These are phyloP conservation scores for Pyricularia grisea DNA, from an alignment of 2,329 filamentous ascomycete species.

Conservation along the genomic window DNA sequence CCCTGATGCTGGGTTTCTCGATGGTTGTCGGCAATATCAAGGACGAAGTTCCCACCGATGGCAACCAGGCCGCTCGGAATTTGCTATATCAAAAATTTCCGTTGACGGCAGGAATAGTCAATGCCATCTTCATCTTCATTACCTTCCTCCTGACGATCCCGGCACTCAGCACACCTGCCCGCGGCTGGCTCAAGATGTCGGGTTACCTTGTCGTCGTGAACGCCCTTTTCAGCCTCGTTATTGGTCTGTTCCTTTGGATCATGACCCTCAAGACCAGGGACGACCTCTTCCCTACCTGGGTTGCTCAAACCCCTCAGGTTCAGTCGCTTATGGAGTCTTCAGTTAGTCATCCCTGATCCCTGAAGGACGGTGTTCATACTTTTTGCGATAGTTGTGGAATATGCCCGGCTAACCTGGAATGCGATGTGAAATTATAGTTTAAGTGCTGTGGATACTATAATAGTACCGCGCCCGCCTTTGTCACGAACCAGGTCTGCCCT, in stretches of 20 bases:
- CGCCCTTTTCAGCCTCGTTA: constrained; percentile 52
- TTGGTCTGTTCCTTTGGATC: constrained; percentile 64
- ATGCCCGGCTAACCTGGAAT: not conserved
- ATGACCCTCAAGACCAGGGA: constrained; percentile 59
- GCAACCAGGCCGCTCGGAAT: constrained; percentile 38
- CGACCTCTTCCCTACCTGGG: constrained; percentile 53
- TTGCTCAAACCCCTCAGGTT: constrained; percentile 39
- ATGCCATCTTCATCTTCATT: constrained; percentile 61
- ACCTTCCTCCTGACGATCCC: constrained; percentile 63
- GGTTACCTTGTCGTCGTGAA: constrained; percentile 55
- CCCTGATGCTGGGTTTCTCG: constrained; percentile 45
- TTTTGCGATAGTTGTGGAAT: not conserved
- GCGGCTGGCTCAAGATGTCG: constrained; percentile 61
- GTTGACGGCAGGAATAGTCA: constrained; percentile 57
- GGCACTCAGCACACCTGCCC: constrained; percentile 57
- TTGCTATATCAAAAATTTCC: constrained; percentile 45
- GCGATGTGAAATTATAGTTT: constrained; percentile 41
- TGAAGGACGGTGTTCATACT: not conserved
- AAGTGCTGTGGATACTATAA: constrained; percentile 74
- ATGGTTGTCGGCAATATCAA: constrained; percentile 39
- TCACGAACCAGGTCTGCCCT: constrained; percentile 58
- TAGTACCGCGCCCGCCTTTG: constrained; percentile 61
- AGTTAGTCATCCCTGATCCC: constrained; percentile 31
- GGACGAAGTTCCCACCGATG: constrained; percentile 31
- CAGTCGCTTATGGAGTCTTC: constrained; percentile 63